A percentile compares a stretch with the other conserved stretches of the same genome.
phyloP scores from a whole-genome alignment of 1,284 basidiomycete species.

The Apiotrichum veenhuisii region DNA sequence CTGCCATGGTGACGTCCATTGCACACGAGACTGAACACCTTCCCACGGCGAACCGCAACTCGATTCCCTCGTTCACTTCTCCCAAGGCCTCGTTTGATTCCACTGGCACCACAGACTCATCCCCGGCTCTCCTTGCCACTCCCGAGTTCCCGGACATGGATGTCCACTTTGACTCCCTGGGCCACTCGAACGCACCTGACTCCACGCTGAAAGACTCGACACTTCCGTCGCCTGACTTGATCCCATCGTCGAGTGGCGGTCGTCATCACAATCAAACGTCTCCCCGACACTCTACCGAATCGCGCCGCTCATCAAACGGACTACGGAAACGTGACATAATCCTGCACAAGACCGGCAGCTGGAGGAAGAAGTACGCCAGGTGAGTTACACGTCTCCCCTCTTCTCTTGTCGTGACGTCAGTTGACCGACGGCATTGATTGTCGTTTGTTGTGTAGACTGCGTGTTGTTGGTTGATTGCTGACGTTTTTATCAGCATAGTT shows the following conservation, averaged over 20 bases:
- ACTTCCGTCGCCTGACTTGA: background rate
- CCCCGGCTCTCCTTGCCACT: background rate
- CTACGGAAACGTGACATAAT: slow-evolving; percentile 5
- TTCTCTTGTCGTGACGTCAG: background rate
- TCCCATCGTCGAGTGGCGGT: background rate
- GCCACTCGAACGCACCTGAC: background rate
- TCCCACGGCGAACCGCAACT: background rate
- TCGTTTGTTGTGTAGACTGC: background rate
- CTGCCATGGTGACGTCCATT: background rate
- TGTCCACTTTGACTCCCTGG: background rate
- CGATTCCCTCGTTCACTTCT: background rate
- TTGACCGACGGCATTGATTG: background rate
- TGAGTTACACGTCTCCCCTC: slow-evolving; percentile 22
- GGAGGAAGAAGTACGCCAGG: slow-evolving; percentile 37
- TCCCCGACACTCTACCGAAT: background rate
- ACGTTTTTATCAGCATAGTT: background rate
- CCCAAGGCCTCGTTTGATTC: slow-evolving; percentile 1
- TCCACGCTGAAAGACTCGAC: background rate
- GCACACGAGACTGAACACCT: background rate
- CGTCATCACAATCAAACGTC: background rate
- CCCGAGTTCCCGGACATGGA: background rate
- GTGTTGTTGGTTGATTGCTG: background rate
- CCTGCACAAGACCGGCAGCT: slow-evolving; percentile 21
- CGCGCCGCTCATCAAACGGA: background rate
- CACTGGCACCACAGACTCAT: slow-evolving; percentile 1